Conservation (phyloP, 805 yeast species). For the Zygosaccharomyces kombuchaensis region DNA sequence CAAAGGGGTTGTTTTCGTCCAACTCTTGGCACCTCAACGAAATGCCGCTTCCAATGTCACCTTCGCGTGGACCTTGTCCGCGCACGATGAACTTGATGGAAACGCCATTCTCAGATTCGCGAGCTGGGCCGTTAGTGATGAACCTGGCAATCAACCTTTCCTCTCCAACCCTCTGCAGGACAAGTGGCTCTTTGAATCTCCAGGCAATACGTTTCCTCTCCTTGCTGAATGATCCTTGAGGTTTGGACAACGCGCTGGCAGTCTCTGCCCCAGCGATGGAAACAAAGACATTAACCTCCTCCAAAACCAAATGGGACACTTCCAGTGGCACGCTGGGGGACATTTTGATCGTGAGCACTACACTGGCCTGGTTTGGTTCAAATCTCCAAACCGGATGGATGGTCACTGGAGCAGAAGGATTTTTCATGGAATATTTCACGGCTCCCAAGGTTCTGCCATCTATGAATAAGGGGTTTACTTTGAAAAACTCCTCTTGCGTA, state of each 20-base stretch:
- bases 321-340: conserved; percentile 34
- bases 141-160: conserved; percentile 82
- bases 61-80: conserved; percentile 22
- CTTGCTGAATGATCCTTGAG: conserved; percentile 85
- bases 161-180: conserved; percentile 40
- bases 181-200: conserved; percentile 52
- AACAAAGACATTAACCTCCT: conserved; percentile 42
- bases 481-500: conserved; percentile 41
- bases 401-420: conserved; percentile 57
- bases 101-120: conserved; percentile 72
- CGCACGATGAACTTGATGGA: conserved; percentile 58
- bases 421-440: conserved; percentile 61
- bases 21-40: conserved; percentile 37
- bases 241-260: conserved; percentile 78
- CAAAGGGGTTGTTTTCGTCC: conserved; percentile 39
- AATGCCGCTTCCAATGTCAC: conserved; percentile 45
- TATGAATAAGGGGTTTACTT: conserved; percentile 46
- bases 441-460: conserved; percentile 72
- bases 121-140: conserved; percentile 64
- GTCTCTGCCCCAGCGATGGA: conserved; percentile 62
- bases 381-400: conserved; percentile 87
- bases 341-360: conserved; percentile 60
- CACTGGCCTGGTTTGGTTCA: conserved; percentile 78
- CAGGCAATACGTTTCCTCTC: conserved; percentile 85
- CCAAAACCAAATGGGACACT: conserved; percentile 33